phyloP scores from a whole-genome alignment of 352 stramenopile genomes.

The Phytophthora colocasiae region DNA sequence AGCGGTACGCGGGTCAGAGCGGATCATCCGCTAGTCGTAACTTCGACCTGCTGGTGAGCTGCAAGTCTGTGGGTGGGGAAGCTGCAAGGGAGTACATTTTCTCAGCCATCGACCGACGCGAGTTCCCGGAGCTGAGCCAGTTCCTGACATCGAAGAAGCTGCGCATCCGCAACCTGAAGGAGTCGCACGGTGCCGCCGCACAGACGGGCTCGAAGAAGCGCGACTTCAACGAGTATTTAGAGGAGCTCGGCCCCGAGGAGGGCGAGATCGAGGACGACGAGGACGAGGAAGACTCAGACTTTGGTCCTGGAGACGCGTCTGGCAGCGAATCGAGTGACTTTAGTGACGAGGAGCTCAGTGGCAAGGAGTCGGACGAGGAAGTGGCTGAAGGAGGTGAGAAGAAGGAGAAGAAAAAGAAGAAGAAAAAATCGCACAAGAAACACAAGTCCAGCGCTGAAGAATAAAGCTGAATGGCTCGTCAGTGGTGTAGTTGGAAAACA shows the following conservation, averaged over 20 bases:
- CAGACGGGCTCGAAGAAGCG: constrained; percentile 69
- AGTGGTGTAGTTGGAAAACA: constrained; percentile 4
- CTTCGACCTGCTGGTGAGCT: constrained; percentile 96
- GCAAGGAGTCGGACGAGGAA: constrained; percentile 76
- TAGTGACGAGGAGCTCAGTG: constrained; percentile 83
- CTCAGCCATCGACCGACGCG: constrained; percentile 95
- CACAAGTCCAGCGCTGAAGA: constrained; percentile 43
- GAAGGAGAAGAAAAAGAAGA: constrained; percentile 74
- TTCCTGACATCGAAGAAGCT: constrained; percentile 97
- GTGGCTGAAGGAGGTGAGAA: constrained; percentile 47
- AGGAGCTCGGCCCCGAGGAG: constrained; percentile 80
- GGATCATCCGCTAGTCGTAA: constrained; percentile 92
- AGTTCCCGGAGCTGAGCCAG: constrained; percentile 95
- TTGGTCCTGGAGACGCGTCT: constrained; percentile 81
- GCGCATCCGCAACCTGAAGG: constrained; percentile 93
- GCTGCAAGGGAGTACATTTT: constrained; percentile 93
- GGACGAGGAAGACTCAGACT: constrained; percentile 94
- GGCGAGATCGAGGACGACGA: constrained; percentile 93
- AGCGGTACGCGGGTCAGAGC: constrained; percentile 94
- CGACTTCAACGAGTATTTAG: constrained; percentile 83
- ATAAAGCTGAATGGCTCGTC: constrained; percentile 18
- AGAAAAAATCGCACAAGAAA: constrained; percentile 81
- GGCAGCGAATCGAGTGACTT: constrained; percentile 79
- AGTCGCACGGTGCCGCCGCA: constrained; percentile 63
- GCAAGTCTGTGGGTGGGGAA: constrained; percentile 89